A percentile compares a stretch with the other conserved stretches of the same genome.
Evolutionary conservation across 257 asterid genomes (phyloP).

Genomic region (Solanum ossicruentum): DNA sequence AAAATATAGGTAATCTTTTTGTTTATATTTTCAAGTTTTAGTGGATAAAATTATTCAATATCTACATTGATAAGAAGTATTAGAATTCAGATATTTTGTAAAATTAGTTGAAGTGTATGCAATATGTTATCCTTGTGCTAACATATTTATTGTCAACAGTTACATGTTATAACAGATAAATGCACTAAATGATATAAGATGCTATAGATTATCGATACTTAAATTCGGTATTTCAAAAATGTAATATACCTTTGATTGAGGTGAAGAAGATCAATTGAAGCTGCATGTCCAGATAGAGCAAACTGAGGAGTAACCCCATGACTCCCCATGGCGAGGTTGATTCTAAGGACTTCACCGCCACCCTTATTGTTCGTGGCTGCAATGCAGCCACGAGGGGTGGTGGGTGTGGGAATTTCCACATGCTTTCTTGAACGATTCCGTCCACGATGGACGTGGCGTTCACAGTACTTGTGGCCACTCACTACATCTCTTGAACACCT

Average conservation of each 20-base stretch:
- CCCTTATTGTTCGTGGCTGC: background rate
- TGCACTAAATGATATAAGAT: background rate
- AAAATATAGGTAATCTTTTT: background rate
- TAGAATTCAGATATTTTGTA: background rate
- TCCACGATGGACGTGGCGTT: constrained; percentile 92
- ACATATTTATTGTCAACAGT: background rate
- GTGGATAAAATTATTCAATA: background rate
- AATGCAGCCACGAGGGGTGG: background rate
- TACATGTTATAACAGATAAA: background rate
- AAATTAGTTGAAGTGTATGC: background rate
- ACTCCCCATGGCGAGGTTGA: background rate
- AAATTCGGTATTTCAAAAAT: background rate
- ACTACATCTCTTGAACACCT: constrained; percentile 91
- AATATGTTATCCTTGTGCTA: no score
- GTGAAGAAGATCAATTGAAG: constrained; percentile 51
- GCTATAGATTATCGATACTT: background rate
- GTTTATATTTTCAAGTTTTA: no score
- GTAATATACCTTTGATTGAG: constrained; percentile 51
- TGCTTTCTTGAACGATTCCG: constrained; percentile 99
- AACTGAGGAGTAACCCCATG: constrained; percentile 22
- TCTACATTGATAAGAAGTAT: background rate
- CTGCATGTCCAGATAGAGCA: constrained; percentile 33
- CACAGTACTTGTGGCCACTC: constrained; percentile 82
- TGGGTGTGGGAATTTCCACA: constrained; percentile 76
- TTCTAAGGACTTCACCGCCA: background rate